These are phyloP conservation scores for Berberis thunbergii DNA, from an alignment of 164 flowering plant species.

Conservation along the genomic window DNA sequence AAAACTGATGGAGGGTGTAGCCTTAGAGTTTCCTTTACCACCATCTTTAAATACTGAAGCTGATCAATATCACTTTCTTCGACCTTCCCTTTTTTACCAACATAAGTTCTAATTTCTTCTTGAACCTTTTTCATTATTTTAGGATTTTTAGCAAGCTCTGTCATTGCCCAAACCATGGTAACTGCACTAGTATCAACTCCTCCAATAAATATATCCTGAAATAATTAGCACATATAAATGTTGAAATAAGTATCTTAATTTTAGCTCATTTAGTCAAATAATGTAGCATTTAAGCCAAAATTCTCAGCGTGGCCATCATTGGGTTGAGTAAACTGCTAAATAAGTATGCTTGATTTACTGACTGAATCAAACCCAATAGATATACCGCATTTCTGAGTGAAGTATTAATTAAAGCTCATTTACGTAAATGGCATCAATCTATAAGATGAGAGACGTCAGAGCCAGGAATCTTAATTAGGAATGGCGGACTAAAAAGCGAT, in stretches of 20 bases:
- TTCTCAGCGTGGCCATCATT: not conserved
- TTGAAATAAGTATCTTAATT: not conserved
- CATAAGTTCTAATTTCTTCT: slow-evolving; percentile 4
- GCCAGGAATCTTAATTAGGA: no score
- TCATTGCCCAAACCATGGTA: slow-evolving; percentile 6
- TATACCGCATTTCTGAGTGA: not conserved
- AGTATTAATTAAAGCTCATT: no score
- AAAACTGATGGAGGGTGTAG: not conserved
- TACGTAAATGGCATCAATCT: no score
- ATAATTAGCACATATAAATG: not conserved
- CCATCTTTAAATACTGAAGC: not conserved
- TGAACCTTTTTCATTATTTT: not conserved
- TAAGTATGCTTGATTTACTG: not conserved
- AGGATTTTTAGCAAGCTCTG: slow-evolving; percentile 8
- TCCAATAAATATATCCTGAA: slow-evolving; percentile 4
- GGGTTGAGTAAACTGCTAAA: not conserved
- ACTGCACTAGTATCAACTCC: slow-evolving; percentile 1
- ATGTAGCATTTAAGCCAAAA: not conserved
- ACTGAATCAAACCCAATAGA: not conserved
- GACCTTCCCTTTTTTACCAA: slow-evolving; percentile 4
- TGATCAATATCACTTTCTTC: not conserved
- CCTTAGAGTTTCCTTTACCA: not conserved
- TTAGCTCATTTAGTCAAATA: not conserved
- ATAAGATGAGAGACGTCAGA: no score
- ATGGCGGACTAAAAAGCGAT: no score